Evolutionary conservation across 2,329 filamentous ascomycete species (phyloP), one percentile per base, ranked within the genome.

Genomic region (Penicillium sp.): DNA sequence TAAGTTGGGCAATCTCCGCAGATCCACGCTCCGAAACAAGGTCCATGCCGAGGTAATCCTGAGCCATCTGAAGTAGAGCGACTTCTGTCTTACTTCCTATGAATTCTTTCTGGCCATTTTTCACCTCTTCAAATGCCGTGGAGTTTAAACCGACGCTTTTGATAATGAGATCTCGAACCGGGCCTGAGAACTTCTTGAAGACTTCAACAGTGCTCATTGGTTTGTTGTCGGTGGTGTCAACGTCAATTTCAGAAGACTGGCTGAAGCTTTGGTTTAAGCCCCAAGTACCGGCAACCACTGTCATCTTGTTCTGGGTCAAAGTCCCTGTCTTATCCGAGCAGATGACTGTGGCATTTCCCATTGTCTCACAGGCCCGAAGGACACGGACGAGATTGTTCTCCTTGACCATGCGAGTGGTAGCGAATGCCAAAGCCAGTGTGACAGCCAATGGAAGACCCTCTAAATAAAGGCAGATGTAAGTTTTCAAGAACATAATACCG

Each of bases 291-390:
- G 89, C 87, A 29, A 92, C 89, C 1, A 92, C 88, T 0, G 87
- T 89, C 88, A 90, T 90, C 72, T 87, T 86, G 69, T 90, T 90
- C 57, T 89, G 87, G 0, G 88, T 91, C 19, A 91, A 75, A 5
- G 88, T 91, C 50, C 88, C 88, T 1, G 88, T 91, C 75, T 91
- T 91, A 72, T 91, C 90, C 4, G 90, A 92, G 74, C 90, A 93
- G 35, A 93, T 88, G 0, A 89, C 89, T 1, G 88, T 90, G 7
- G 88, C 89, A 67, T 91, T 92, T 52, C 89, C 89, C 89, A 92
- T 92, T 46, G 90, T 90, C 72, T 92, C 89, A 67, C 89, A 92
- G 23, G 89, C 88, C 67, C 90, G 89, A 55, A 92, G 81, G 56
- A 91, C 87, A 35, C 89, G 86, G 45, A 92, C 89, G 57, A 92